Percentiles rank a stretch among this genome's conserved stretches.
These are phyloP conservation scores for Boletus reticulatus DNA, from an alignment of 768 basidiomycete genomes.

Conservation along the genomic window DNA sequence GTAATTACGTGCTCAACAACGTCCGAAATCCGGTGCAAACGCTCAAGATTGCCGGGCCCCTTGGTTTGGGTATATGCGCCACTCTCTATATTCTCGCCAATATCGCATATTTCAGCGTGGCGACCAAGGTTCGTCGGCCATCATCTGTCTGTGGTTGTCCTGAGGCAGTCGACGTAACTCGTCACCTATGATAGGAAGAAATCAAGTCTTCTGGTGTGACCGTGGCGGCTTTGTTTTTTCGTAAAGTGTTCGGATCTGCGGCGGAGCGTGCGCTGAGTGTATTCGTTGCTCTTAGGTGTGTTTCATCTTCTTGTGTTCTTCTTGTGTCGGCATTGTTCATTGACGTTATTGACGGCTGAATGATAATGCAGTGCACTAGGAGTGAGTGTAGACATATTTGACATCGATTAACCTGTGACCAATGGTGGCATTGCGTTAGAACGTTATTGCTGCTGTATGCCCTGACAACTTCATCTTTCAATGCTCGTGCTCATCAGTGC, in stretches of 20 bases:
- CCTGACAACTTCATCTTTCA: not conserved
- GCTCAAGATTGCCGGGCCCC: constrained; percentile 58
- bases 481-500: not conserved
- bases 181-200: constrained; percentile 32
- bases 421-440: constrained; percentile 9
- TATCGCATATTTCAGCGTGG: constrained; percentile 51
- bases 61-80: constrained; percentile 53
- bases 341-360: not conserved
- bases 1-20: constrained; percentile 46
- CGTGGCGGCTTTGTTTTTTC: constrained; percentile 59
- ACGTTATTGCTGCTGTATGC: constrained; percentile 32
- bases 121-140: constrained; percentile 14
- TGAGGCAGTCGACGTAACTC: not conserved
- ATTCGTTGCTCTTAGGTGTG: constrained; percentile 54
- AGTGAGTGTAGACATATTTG: constrained; percentile 11
- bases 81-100: constrained; percentile 55
- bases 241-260: constrained; percentile 51
- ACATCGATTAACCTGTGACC: not conserved
- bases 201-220: constrained; percentile 49
- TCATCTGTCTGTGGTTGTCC: not conserved
- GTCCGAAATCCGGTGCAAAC: constrained; percentile 59
- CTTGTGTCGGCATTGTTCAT: not conserved
- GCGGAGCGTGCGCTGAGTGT: constrained; percentile 54
- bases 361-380: constrained; percentile 32
- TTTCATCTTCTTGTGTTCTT: not conserved